phyloP scores from a whole-genome alignment of 257 asterid species.

The Przewalskia tangutica region DNA sequence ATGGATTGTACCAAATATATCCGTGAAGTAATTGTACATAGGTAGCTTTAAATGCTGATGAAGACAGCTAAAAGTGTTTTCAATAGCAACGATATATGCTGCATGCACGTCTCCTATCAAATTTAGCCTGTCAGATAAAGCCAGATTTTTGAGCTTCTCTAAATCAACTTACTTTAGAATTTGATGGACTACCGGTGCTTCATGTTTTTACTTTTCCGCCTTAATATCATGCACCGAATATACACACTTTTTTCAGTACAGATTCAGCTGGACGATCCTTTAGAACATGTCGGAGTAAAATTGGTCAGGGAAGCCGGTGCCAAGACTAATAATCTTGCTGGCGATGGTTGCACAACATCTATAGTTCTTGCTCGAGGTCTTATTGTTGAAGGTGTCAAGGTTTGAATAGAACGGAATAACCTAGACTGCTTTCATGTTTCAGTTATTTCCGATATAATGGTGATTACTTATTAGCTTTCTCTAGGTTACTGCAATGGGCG shows the following conservation, averaged over 20 bases:
- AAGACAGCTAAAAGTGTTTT: neutral
- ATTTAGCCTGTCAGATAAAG: neutral
- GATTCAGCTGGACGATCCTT: slow-evolving; percentile 88
- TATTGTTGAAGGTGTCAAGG: slow-evolving; percentile 78
- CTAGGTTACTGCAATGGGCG: slow-evolving; percentile 69
- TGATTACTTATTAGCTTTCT: slow-evolving; percentile 5
- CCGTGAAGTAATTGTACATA: neutral
- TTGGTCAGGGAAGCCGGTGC: slow-evolving; percentile 88
- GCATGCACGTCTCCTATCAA: neutral
- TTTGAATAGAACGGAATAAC: slow-evolving; percentile 8
- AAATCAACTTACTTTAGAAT: neutral
- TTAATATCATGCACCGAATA: slow-evolving; percentile 4
- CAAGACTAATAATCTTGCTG: slow-evolving; percentile 75
- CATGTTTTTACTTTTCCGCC: neutral
- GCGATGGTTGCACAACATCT: slow-evolving; percentile 86
- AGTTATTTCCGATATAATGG: neutral
- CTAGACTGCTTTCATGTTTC: neutral
- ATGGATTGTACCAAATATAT: neutral
- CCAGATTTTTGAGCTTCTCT: neutral
- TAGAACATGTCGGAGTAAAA: slow-evolving; percentile 83
- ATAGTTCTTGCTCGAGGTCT: slow-evolving; percentile 76
- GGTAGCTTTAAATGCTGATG: neutral
- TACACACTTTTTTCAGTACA: slow-evolving; percentile 38
- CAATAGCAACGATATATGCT: neutral
- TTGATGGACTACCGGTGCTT: neutral